These are phyloP conservation scores for Acer yangbiense DNA, from an alignment of 345 rosid species.

Conservation along the genomic window DNA sequence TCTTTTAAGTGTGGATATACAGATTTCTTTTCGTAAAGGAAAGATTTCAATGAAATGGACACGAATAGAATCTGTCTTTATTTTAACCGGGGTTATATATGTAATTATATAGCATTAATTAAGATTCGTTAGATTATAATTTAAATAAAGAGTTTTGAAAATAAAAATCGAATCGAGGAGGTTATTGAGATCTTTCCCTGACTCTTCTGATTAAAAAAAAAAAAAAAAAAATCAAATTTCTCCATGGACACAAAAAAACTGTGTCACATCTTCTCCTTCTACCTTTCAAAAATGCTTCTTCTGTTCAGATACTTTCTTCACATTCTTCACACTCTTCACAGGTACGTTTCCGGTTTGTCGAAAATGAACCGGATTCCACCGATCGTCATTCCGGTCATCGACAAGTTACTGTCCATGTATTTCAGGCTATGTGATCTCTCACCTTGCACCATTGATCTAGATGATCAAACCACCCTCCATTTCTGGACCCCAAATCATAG, in stretches of 20 bases:
- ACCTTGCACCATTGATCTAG: slow-evolving; percentile 57
- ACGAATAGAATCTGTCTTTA: too few species aligned
- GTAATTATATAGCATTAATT: too few species aligned
- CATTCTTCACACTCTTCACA: background rate
- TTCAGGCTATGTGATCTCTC: slow-evolving; percentile 52
- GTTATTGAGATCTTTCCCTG: too few species aligned
- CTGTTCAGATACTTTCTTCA: background rate
- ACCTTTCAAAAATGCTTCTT: background rate
- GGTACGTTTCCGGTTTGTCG: background rate
- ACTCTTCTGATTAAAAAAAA: background rate
- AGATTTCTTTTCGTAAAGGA: too few species aligned
- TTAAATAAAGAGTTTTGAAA: too few species aligned
- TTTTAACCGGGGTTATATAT: too few species aligned
- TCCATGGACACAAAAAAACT: background rate
- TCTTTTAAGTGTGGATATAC: too few species aligned
- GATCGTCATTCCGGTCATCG: slow-evolving; percentile 36
- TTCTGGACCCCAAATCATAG: slow-evolving; percentile 65
- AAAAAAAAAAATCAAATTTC: background rate
- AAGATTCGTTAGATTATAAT: too few species aligned
- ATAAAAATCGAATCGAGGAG: too few species aligned
- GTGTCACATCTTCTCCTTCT: slow-evolving; percentile 1
- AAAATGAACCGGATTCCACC: slow-evolving; percentile 31
- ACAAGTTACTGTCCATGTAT: slow-evolving; percentile 45
- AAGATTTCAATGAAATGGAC: too few species aligned
- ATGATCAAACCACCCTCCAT: slow-evolving; percentile 60